phyloP scores from a whole-genome alignment of 2,329 filamentous ascomycete species.

The Colletotrichum phormii region DNA sequence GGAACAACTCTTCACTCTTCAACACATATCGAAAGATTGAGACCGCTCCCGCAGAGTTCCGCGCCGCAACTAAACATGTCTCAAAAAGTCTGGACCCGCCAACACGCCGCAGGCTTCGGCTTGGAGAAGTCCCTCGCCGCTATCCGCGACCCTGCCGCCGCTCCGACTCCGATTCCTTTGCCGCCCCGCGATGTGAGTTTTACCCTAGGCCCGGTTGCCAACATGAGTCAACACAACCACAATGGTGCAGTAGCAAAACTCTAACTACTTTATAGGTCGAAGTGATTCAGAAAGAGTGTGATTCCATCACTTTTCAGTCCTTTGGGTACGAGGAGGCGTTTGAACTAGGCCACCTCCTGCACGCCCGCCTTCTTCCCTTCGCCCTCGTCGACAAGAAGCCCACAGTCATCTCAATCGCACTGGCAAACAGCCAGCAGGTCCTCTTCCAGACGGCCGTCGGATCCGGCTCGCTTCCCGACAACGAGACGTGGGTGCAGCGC shows the following conservation, averaged over 20 bases:
- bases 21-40: not conserved
- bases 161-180: slow-evolving; percentile 26
- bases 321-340: slow-evolving; percentile 76
- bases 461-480: slow-evolving; percentile 76
- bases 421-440: slow-evolving; percentile 67
- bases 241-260: not conserved
- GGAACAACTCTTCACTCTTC: not conserved
- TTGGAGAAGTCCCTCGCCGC: slow-evolving; percentile 42
- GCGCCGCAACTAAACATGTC: slow-evolving; percentile 56
- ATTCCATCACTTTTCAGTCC: slow-evolving; percentile 57
- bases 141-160: slow-evolving; percentile 37
- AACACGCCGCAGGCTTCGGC: slow-evolving; percentile 42
- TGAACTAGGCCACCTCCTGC: slow-evolving; percentile 72
- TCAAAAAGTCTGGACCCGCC: slow-evolving; percentile 43
- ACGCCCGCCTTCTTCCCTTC: slow-evolving; percentile 69
- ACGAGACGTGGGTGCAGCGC: slow-evolving; percentile 76
- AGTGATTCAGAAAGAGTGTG: slow-evolving; percentile 48
- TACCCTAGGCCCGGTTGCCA: too few relatives aligned
- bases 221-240: not conserved
- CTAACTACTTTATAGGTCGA: slow-evolving; percentile 39
- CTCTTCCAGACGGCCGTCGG: slow-evolving; percentile 79
- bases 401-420: slow-evolving; percentile 72
- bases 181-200: slow-evolving; percentile 38
- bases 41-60: not conserved
- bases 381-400: slow-evolving; percentile 53